Base-by-base conservation (phyloP, 768 basidiomycete species). In the Botryobasidium botryosum region DNA sequence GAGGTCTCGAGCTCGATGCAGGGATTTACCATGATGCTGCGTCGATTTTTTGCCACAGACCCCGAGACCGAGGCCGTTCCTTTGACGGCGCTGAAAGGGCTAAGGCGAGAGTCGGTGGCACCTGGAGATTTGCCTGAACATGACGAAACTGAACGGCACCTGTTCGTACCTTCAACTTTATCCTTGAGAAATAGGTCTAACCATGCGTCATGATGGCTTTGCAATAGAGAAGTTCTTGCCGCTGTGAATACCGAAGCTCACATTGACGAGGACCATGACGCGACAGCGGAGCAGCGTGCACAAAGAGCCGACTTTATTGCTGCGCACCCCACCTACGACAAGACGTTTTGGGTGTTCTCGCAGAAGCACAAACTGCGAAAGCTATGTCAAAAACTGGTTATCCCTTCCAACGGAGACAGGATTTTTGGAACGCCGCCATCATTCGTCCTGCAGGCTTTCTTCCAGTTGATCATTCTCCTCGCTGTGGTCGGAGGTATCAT, bases 321-420 rank as follows among this genome's bases (percentile, higher is more conserved):
- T 2, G 73, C 79, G 44, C 81, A 94, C 61, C 88, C 92, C 0
- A 70, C 77, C 2, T 97, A 83, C 55, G 91, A 96, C 61, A 82
- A 76, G 55, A 74, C 83, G 1, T 79, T 96, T 49, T 94, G 85
- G 82, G 49, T 92, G 17, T 79, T 96, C 57, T 72, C 79, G 2
- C 87, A 92, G 62, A 71, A 74, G 51, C 85, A 80, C 50, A 60
- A 62, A 13, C 28, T 91, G 31, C 79, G 92, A 1, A 70, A 64
- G 35, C 56, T 77, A 47, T 92, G 83, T 56, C 92, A 97, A 60
- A 74, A 71, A 49, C 60, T 92, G 37, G 86, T 92, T 15, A 71
- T 72, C 31, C 85, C 92, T 0, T 72, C 85, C 0, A 72, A 75
- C 44, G 86, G 87, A 20, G 81, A 86, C 46, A 83, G 92, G 0